A percentile compares a stretch with the other conserved stretches of the same genome.
Conservation (phyloP, 352 stramenopile genomes). For the Peronospora belbahrii region DNA sequence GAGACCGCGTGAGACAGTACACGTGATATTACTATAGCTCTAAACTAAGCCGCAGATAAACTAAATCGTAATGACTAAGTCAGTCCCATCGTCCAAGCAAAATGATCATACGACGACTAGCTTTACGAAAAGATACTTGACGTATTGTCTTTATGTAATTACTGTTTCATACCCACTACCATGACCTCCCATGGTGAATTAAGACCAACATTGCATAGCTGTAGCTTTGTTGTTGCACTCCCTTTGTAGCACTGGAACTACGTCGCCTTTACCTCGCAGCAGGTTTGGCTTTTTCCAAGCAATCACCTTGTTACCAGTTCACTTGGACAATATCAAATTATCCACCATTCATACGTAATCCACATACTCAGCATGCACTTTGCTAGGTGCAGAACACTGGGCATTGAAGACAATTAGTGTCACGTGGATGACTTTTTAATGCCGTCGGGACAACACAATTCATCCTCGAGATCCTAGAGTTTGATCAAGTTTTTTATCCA, state of each 20-base stretch:
- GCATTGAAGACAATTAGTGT: slow-evolving; percentile 84
- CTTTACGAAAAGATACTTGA: slow-evolving; percentile 72
- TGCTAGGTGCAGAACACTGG: slow-evolving; percentile 87
- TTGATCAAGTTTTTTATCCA: slow-evolving; percentile 93
- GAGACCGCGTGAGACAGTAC: no score
- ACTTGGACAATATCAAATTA: slow-evolving; percentile 75
- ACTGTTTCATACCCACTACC: slow-evolving; percentile 68
- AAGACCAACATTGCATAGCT: slow-evolving; percentile 74
- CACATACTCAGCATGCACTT: slow-evolving; percentile 88
- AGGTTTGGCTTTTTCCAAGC: slow-evolving; percentile 90
- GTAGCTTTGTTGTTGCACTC: slow-evolving; percentile 81
- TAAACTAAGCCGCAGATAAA: slow-evolving; percentile 23
- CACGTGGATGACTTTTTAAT: slow-evolving; percentile 66
- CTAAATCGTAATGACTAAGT: slow-evolving; percentile 74
- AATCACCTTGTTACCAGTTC: slow-evolving; percentile 82
- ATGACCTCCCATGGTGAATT: slow-evolving; percentile 68
- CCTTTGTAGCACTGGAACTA: slow-evolving; percentile 67
- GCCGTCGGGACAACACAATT: slow-evolving; percentile 60
- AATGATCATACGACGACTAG: slow-evolving; percentile 56
- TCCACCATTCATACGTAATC: slow-evolving; percentile 83
- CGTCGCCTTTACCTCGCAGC: slow-evolving; percentile 67
- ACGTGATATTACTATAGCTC: no score
- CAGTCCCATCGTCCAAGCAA: slow-evolving; percentile 64
- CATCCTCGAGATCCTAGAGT: slow-evolving; percentile 87
- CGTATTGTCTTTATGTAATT: slow-evolving; percentile 73